Base-by-base conservation (phyloP, 2,329 filamentous ascomycete species). In the Beauveria brongniartii region DNA sequence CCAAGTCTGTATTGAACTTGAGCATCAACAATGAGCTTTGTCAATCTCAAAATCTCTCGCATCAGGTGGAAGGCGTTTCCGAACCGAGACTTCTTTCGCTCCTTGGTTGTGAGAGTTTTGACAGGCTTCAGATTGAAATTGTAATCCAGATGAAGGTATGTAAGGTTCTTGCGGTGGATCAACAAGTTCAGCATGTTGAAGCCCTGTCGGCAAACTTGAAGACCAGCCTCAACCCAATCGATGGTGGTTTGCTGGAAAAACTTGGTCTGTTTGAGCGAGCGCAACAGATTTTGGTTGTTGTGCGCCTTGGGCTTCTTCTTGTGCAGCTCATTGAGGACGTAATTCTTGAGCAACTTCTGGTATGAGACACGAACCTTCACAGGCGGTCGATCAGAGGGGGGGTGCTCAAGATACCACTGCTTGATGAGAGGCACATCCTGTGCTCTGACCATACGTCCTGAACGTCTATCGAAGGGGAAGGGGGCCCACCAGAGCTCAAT, bases 171-270 rank as follows among this genome's bases (percentile, higher is more conserved):
- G 69, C 94, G 89, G 72, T 99, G 94, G 67, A 99, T 99, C 67
- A 99, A 80, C 58, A 99, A 80, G 70, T 99, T 99, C 63, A 99
- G 80, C 93, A 99, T 99, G 77, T 99, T 99, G 81, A 97, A 99
- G 60, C 94, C 94, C 73, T 99, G 94, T 55, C 94, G 87, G 73
- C 94, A 99, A 64, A 99, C 94, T 77, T 99, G 95, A 70, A 99
- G 82, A 77, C 95, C 94, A 68, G 95, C 94, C 78, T 99, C 94
- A 47, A 99, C 94, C 94, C 94, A 99, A 73, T 99, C 94, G 65
- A 99, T 97, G 9, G 91, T 96, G 3, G 94, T 99, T 75, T 97
- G 94, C 75, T 99, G 95, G 82, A 99, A 99, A 78, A 99, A 99
- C 71, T 99, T 99, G 53, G 94, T 99, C 67, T 91, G 87, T 75